Conservation (phyloP, 1,139 yeast genomes). For the Barnettozyma hawaiiensis region DNA sequence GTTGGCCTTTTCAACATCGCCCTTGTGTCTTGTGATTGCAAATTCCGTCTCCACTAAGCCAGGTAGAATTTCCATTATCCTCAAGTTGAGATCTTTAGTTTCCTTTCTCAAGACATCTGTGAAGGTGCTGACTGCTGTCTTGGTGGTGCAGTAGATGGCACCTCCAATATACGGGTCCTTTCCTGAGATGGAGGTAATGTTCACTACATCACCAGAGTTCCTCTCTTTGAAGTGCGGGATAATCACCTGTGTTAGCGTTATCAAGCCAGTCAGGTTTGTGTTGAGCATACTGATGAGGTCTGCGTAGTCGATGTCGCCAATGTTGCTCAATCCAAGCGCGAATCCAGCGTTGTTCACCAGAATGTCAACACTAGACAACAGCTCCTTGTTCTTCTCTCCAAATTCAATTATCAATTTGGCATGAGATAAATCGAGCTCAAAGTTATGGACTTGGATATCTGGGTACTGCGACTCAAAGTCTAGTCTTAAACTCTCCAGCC, state of each 20-base stretch:
- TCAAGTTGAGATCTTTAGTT: slow-evolving; percentile 51
- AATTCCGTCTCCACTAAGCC: slow-evolving; percentile 76
- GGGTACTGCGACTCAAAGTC: slow-evolving; percentile 39
- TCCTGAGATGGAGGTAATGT: slow-evolving; percentile 72
- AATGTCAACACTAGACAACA: slow-evolving; percentile 35
- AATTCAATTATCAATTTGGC: slow-evolving; percentile 39
- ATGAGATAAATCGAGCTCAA: slow-evolving; percentile 53
- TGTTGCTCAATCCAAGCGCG: slow-evolving; percentile 53
- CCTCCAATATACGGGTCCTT: slow-evolving; percentile 75
- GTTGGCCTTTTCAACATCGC: slow-evolving; percentile 54
- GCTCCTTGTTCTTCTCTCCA: slow-evolving; percentile 25
- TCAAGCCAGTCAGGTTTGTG: slow-evolving; percentile 59
- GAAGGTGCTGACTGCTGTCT: slow-evolving; percentile 64
- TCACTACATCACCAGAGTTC: slow-evolving; percentile 55
- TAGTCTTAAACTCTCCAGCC: slow-evolving; percentile 27
- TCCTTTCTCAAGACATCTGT: slow-evolving; percentile 64
- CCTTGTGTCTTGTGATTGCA: slow-evolving; percentile 62
- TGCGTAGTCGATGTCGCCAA: slow-evolving; percentile 43
- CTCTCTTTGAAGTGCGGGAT: slow-evolving; percentile 47
- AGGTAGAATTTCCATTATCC: slow-evolving; percentile 69
- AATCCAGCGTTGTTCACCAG: slow-evolving; percentile 70
- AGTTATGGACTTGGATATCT: slow-evolving; percentile 41
- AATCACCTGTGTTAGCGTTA: slow-evolving; percentile 47
- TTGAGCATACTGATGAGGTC: slow-evolving; percentile 54
- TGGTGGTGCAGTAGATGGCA: slow-evolving; percentile 70